Evolutionary conservation across 208 protist genomes (phyloP).

Genomic region (Leishmania mexicana): DNA sequence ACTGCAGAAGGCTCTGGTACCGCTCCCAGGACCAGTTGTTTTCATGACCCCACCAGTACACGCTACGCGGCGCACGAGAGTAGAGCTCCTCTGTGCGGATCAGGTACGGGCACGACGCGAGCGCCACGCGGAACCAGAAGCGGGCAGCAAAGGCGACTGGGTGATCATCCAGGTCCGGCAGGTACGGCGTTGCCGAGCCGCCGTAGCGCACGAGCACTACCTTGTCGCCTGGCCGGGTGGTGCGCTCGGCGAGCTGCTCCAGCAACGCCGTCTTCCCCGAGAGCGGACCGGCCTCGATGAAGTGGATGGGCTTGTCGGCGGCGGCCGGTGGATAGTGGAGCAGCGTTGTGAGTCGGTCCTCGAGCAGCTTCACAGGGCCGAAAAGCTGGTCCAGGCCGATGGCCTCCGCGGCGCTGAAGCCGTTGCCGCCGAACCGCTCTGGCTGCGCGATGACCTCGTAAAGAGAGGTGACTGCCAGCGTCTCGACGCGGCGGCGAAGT

Average conservation of each 20-base stretch:
- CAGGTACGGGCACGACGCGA: constrained; percentile 71
- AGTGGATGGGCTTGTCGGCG: constrained; percentile 70
- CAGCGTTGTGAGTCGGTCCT: constrained; percentile 70
- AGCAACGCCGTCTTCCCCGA: constrained; percentile 81
- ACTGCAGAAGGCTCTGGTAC: constrained; percentile 55
- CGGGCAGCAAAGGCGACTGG: constrained; percentile 75
- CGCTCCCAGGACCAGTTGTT: constrained; percentile 82
- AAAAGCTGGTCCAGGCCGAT: constrained; percentile 78
- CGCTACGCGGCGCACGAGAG: constrained; percentile 64
- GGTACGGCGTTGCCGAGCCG: constrained; percentile 70
- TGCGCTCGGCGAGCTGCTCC: constrained; percentile 58
- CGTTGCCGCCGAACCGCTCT: constrained; percentile 53
- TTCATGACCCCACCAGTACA: constrained; percentile 78
- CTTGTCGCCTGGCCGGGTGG: constrained; percentile 43
- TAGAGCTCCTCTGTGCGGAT: constrained; percentile 80
- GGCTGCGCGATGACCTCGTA: constrained; percentile 56
- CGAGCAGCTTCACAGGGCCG: constrained; percentile 75
- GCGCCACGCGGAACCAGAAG: constrained; percentile 86
- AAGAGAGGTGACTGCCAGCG: constrained; percentile 61
- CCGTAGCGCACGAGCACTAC: constrained; percentile 77
- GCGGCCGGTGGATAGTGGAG: constrained; percentile 62
- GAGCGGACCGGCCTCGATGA: constrained; percentile 69
- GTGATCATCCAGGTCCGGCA: constrained; percentile 82
- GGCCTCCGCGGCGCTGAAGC: constrained; percentile 65
- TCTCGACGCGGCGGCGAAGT: constrained; percentile 52